These are phyloP conservation scores for Venturia oleaginea DNA, from an alignment of 2,329 filamentous ascomycete genomes.

Conservation along the genomic window DNA sequence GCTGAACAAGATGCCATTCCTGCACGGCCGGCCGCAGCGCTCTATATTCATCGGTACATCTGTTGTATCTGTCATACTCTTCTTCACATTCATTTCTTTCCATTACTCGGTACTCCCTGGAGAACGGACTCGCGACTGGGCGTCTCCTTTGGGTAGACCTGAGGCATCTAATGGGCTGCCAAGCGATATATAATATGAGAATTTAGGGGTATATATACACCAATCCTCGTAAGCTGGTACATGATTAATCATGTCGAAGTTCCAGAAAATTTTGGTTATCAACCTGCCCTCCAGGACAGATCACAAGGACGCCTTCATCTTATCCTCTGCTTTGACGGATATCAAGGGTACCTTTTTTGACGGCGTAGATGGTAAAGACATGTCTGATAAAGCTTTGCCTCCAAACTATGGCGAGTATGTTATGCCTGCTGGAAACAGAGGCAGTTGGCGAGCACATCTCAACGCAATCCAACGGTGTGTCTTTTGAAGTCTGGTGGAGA, in stretches of 20 bases:
- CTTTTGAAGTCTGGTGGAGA: too few relatives aligned
- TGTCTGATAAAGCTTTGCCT: conserved; percentile 37
- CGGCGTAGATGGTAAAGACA: conserved; percentile 32
- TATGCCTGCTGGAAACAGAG: conserved; percentile 28
- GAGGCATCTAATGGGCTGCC: background rate
- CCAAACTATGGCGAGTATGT: conserved; percentile 19
- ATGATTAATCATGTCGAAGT: conserved; percentile 19
- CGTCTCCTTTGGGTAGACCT: background rate
- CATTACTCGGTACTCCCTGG: background rate
- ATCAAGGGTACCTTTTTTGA: conserved; percentile 38
- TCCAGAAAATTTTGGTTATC: conserved; percentile 39
- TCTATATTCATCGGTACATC: background rate
- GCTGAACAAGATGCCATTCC: background rate
- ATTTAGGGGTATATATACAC: background rate
- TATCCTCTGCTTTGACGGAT: conserved; percentile 34
- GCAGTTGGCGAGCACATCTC: conserved; percentile 35
- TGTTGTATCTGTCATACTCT: background rate
- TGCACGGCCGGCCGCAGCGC: background rate
- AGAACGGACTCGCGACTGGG: background rate
- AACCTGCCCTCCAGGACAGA: conserved; percentile 40
- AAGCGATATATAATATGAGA: conserved; percentile 7
- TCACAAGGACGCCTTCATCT: conserved; percentile 39
- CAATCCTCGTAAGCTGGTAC: background rate
- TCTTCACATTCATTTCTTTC: background rate
- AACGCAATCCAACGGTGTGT: conserved; percentile 23